Percentiles rank a stretch among this genome's conserved stretches.
These are phyloP conservation scores for Colletotrichum echinochloae DNA, from an alignment of 2,329 filamentous ascomycete species.

Conservation along the genomic window DNA sequence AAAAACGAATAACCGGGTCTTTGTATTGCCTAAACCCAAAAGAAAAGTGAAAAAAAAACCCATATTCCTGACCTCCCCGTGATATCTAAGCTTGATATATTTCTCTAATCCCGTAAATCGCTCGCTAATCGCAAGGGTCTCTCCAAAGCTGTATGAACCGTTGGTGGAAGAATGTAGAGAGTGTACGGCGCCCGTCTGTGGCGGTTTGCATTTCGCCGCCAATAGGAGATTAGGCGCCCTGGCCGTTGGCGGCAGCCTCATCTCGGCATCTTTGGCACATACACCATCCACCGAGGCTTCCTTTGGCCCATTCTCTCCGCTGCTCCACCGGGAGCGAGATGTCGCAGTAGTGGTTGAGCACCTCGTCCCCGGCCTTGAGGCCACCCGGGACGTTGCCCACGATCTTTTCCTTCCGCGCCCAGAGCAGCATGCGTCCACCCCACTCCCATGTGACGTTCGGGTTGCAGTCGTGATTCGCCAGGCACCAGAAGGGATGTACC, in stretches of 20 bases:
- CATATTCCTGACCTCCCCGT: background rate
- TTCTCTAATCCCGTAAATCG: constrained; percentile 30
- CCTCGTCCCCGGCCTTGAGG: constrained; percentile 83
- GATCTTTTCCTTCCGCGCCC: constrained; percentile 69
- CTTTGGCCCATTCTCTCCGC: constrained; percentile 88
- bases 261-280: constrained; percentile 85
- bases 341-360: constrained; percentile 96
- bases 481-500: constrained; percentile 95
- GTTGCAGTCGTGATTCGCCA: constrained; percentile 96
- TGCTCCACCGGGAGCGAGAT: constrained; percentile 81
- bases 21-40: constrained; percentile 10
- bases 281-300: constrained; percentile 89
- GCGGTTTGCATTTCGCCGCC: background rate
- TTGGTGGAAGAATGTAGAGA: background rate
- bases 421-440: constrained; percentile 81
- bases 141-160: background rate
- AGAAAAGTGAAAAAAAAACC: background rate
- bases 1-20: constrained; percentile 12
- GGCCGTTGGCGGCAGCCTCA: constrained; percentile 64
- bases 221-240: background rate
- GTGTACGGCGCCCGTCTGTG: background rate
- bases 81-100: constrained; percentile 23
- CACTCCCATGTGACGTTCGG: constrained; percentile 97
- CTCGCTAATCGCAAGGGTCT: constrained; percentile 15
- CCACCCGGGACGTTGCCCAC: constrained; percentile 65